Evolutionary conservation across 202 grass and related monocot species (phyloP).

Genomic region (Cymbopogon flexuosus): DNA sequence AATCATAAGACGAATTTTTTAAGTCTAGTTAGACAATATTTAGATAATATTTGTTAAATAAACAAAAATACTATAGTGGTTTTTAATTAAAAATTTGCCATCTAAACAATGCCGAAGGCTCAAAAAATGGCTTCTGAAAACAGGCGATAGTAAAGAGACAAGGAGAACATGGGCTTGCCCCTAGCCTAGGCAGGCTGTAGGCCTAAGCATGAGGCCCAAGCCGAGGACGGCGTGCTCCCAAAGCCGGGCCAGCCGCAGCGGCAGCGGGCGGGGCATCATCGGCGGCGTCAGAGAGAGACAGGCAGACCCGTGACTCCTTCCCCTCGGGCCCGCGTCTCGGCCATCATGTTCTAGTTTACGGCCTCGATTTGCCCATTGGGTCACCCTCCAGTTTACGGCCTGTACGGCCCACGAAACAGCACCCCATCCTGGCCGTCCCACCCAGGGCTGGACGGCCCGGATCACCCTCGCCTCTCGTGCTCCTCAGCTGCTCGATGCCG

Average conservation of each 20-base stretch:
- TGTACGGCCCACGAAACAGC: slow-evolving; percentile 26
- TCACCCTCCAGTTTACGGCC: slow-evolving; percentile 15
- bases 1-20: too few relatives aligned
- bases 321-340: background rate
- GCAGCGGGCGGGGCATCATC: background rate
- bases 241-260: background rate
- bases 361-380: background rate
- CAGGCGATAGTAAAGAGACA: too few relatives aligned
- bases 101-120: too few relatives aligned
- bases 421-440: background rate
- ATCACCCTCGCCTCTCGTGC: background rate
- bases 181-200: background rate
- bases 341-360: too few relatives aligned
- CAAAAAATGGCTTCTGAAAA: too few relatives aligned
- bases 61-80: too few relatives aligned
- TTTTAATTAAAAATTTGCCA: too few relatives aligned
- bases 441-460: background rate
- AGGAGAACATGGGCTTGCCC: background rate
- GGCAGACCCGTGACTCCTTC: slow-evolving; percentile 13
- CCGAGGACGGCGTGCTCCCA: background rate
- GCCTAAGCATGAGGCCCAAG: background rate
- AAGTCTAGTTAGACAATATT: too few relatives aligned
- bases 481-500: too few relatives aligned
- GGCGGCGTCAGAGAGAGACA: background rate
- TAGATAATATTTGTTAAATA: too few relatives aligned